A percentile compares a stretch with the other conserved stretches of the same genome.
Conservation (phyloP, 1,139 yeast species). For the Yamadazyma diddensiae region DNA sequence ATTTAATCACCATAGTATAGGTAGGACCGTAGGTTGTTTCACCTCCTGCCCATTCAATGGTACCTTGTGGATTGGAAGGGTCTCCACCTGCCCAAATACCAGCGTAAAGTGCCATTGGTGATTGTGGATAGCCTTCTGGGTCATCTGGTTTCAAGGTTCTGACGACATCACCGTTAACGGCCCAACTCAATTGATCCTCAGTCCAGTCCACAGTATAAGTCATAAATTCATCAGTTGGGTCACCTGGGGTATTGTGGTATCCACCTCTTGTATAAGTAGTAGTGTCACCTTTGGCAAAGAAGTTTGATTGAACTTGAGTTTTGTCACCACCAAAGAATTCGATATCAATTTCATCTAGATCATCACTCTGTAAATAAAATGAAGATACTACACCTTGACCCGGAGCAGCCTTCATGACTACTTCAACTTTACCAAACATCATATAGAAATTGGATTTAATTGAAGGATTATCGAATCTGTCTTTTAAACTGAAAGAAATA, state of each 20-base stretch:
- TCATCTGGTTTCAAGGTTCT: slow-evolving; percentile 54
- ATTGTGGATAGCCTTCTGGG: slow-evolving; percentile 68
- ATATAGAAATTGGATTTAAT: slow-evolving; percentile 73
- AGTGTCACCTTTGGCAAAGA: slow-evolving; percentile 75
- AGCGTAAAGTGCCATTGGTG: slow-evolving; percentile 68
- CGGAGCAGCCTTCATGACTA: slow-evolving; percentile 63
- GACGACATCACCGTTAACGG: slow-evolving; percentile 57
- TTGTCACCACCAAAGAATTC: slow-evolving; percentile 82
- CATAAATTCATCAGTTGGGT: slow-evolving; percentile 55
- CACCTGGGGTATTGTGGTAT: slow-evolving; percentile 51
- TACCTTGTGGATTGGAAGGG: slow-evolving; percentile 60
- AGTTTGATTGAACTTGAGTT: slow-evolving; percentile 74
- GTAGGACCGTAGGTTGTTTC: slow-evolving; percentile 68
- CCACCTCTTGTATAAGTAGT: slow-evolving; percentile 77
- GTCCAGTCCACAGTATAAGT: slow-evolving; percentile 87
- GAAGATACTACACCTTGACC: slow-evolving; percentile 80
- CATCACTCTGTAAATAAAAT: slow-evolving; percentile 80
- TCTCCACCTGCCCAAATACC: slow-evolving; percentile 88
- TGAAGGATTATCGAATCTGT: slow-evolving; percentile 73
- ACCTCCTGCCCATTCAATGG: slow-evolving; percentile 87
- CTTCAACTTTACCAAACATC: slow-evolving; percentile 84
- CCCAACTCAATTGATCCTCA: slow-evolving; percentile 56
- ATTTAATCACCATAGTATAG: slow-evolving; percentile 63
- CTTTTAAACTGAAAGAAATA: slow-evolving; percentile 52
- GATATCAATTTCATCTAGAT: slow-evolving; percentile 80